These are phyloP conservation scores for Talaromyces rugulosus DNA, from an alignment of 2,329 filamentous ascomycete species.

Conservation along the genomic window DNA sequence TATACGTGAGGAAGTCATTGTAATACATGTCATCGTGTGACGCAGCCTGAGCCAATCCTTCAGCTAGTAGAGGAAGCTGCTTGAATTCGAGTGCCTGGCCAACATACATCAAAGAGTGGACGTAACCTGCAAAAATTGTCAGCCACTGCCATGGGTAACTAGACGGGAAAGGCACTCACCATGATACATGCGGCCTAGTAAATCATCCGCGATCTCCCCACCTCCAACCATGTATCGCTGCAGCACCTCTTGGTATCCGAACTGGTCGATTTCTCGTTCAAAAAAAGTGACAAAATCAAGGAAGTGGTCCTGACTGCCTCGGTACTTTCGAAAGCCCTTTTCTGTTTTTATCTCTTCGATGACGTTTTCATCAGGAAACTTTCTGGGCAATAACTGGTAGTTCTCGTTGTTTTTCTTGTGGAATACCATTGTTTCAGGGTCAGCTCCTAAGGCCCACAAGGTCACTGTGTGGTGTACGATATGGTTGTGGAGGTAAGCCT, in stretches of 20 bases:
- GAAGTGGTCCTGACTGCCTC: constrained; percentile 5
- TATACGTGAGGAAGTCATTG: constrained; percentile 6
- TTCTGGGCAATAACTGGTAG: background rate
- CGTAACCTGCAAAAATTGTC: constrained; percentile 10
- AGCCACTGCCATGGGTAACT: background rate
- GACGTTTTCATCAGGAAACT: background rate
- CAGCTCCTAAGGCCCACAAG: constrained; percentile 13
- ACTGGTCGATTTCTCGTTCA: constrained; percentile 9
- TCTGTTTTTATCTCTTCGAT: constrained; percentile 1
- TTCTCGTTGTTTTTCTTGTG: constrained; percentile 5
- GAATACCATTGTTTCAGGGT: constrained; percentile 1
- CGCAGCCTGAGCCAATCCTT: constrained; percentile 22
- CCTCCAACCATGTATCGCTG: constrained; percentile 14
- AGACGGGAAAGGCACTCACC: background rate
- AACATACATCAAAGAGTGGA: constrained; percentile 21
- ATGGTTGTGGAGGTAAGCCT: constrained; percentile 14
- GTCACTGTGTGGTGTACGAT: constrained; percentile 12
- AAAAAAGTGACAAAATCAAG: constrained; percentile 9
- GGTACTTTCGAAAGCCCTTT: background rate
- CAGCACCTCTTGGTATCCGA: constrained; percentile 13
- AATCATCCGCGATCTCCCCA: constrained; percentile 3
- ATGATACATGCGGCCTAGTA: constrained; percentile 3
- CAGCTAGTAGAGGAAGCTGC: constrained; percentile 20
- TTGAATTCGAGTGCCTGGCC: constrained; percentile 24
- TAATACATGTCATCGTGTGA: constrained; percentile 16